A percentile compares a stretch with the other conserved stretches of the same genome.
Conservation (phyloP, 352 stramenopile species). For the Plasmopara halstedii region DNA sequence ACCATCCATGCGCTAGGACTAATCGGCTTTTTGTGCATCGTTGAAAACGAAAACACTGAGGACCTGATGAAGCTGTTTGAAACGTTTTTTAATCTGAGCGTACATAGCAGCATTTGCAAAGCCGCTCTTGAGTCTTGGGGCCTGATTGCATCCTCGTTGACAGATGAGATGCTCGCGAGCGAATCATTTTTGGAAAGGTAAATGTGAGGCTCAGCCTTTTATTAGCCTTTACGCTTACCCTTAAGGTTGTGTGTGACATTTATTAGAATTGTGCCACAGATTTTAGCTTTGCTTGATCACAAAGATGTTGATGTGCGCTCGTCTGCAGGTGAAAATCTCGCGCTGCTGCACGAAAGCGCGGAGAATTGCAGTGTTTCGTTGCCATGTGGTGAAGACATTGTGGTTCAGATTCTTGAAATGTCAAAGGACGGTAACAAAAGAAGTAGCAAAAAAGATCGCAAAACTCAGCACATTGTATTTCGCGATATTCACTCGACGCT, state of each 20-base stretch:
- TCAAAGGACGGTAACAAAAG: constrained; percentile 88
- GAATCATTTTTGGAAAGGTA: constrained; percentile 60
- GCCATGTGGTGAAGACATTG: constrained; percentile 56
- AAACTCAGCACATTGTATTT: constrained; percentile 78
- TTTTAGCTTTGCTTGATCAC: constrained; percentile 67
- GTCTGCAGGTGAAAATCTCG: constrained; percentile 79
- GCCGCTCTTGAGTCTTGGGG: constrained; percentile 69
- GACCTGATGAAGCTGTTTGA: constrained; percentile 57
- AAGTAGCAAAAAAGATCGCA: constrained; percentile 86
- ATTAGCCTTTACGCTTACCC: neutral
- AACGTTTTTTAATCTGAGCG: constrained; percentile 64
- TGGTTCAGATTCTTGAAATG: constrained; percentile 64
- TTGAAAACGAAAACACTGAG: constrained; percentile 68
- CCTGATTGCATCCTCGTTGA: constrained; percentile 52
- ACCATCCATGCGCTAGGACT: constrained; percentile 62
- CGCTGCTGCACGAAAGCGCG: constrained; percentile 66
- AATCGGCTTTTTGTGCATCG: constrained; percentile 69
- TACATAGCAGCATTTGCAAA: constrained; percentile 50
- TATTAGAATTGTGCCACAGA: constrained; percentile 53
- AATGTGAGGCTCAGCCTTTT: neutral
- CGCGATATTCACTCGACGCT: constrained; percentile 78
- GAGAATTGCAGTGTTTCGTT: constrained; percentile 40
- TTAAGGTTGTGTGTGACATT: neutral
- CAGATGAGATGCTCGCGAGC: constrained; percentile 39
- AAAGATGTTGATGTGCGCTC: constrained; percentile 75